Base-by-base conservation (phyloP, 2,329 filamentous ascomycete species). In the Apiospora rasikravindrae region DNA sequence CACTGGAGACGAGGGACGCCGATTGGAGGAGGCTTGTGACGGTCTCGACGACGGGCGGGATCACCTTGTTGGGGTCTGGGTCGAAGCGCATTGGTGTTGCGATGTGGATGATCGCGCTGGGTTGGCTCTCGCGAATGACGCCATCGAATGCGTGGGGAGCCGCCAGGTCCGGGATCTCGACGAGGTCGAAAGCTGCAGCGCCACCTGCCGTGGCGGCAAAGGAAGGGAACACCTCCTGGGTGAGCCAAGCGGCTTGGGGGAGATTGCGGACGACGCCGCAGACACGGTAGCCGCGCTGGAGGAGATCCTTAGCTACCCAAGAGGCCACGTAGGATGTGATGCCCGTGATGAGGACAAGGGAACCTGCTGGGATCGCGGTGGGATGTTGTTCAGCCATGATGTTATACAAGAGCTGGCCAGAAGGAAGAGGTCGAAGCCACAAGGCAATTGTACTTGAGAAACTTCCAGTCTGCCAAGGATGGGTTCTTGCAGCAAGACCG, bases 91-190 rank as follows among this genome's bases (percentile, higher is more conserved):
- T 45, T 1, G 16, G 42, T 8, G 44, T 47, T 4, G 45, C 42
- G 8, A 26, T 22, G 14, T 47, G 67, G 24, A 68, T 49, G 1
- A 68, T 22, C 7, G 26, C 67, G 24, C 67, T 68, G 24, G 81
- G 80, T n/a, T 82, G 85, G 71, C 83, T 81, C 6, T 64, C 19
- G 0, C 5, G 22, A 71, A 84, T 74, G 4, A 80, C 82, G 14
- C 80, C 76, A 45, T 85, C 80, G 66, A 86, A 83, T 1, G 81
- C 81, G 14, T 80, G 78, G 0, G 79, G 69, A 2, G 77, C 76
- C 4, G 77, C 76, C 40, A 88, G 77, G 19, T 85, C 79, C 1
- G 81, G 76, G 2, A 88, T 79, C 6, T 79, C 72, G 3, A 82
- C 77, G 4, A 83, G 76, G 37, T 85, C 82, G 57, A 87, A 83